Percentiles rank a stretch among this genome's conserved stretches.
These are phyloP conservation scores for Lichtheimia ornata DNA, from an alignment of 371 early-diverging fungal genomes.

Conservation along the genomic window DNA sequence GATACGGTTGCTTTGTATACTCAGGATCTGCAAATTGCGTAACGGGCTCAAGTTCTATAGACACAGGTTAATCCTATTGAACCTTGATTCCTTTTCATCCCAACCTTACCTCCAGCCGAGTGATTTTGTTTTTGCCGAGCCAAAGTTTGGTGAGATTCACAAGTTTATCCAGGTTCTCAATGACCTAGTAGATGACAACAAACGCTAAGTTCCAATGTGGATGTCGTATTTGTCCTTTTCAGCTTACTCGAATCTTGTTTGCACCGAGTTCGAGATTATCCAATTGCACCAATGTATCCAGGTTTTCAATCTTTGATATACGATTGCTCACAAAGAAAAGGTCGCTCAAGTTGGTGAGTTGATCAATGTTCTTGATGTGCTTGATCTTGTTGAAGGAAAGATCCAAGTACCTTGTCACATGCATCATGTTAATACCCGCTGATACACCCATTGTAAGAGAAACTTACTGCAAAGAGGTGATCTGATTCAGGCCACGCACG, in stretches of 20 bases:
- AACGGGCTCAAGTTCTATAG: conserved; percentile 37
- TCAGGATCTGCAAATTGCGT: conserved; percentile 73
- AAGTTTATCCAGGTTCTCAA: conserved; percentile 83
- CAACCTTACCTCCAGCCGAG: conserved; percentile 65
- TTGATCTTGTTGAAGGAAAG: conserved; percentile 92
- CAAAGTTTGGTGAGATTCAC: conserved; percentile 85
- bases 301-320: conserved; percentile 75
- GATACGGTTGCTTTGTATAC: conserved; percentile 87
- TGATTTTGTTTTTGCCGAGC: conserved; percentile 97
- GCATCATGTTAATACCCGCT: not conserved
- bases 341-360: conserved; percentile 58
- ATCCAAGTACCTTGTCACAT: conserved; percentile 67
- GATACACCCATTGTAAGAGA: not conserved
- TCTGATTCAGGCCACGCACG: conserved; percentile 65
- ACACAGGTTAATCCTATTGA: not conserved
- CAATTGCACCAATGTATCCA: conserved; percentile 66
- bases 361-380: conserved; percentile 63
- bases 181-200: conserved; percentile 42
- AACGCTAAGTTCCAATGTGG: not conserved
- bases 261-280: conserved; percentile 92
- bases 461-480: conserved; percentile 67
- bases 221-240: not conserved
- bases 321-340: conserved; percentile 88
- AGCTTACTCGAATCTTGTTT: conserved; percentile 82
- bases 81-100: not conserved